Percentiles rank a stretch among this genome's conserved stretches.
phyloP scores from a whole-genome alignment of 345 rosid species.

The Hibiscus trionum region DNA sequence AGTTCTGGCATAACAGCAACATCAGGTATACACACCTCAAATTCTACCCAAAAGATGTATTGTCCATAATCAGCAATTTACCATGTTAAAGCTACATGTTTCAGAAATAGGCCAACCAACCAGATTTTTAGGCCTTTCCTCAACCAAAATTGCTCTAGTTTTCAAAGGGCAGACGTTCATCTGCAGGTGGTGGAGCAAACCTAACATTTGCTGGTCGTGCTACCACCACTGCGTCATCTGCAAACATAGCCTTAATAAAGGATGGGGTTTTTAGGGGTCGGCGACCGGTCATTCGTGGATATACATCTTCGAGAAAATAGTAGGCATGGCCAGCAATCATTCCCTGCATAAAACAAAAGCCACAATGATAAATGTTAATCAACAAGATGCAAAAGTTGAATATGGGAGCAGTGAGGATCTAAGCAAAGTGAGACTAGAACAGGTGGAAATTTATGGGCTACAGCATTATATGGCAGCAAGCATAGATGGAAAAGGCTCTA shows the following conservation, averaged over 20 bases:
- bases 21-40: constrained; percentile 13
- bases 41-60: neutral
- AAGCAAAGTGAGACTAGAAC: constrained; percentile 2
- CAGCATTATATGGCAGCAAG: neutral
- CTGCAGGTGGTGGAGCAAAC: constrained; percentile 65
- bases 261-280: constrained; percentile 75
- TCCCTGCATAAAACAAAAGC: constrained; percentile 46
- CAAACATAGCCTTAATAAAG: constrained; percentile 67
- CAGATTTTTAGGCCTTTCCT: neutral
- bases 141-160: neutral
- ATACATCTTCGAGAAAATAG: constrained; percentile 90
- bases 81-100: neutral
- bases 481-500: neutral
- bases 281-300: constrained; percentile 79
- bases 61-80: neutral
- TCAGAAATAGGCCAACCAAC: neutral
- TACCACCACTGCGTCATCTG: constrained; percentile 76
- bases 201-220: constrained; percentile 71
- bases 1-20: constrained; percentile 1
- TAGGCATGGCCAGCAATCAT: constrained; percentile 99
- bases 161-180: constrained; percentile 26
- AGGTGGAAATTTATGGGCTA: neutral
- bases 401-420: neutral
- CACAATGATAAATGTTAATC: neutral
- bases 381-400: neutral